Conservation (phyloP, 352 stramenopile genomes). For the Phytopythium chamaehyphon region DNA sequence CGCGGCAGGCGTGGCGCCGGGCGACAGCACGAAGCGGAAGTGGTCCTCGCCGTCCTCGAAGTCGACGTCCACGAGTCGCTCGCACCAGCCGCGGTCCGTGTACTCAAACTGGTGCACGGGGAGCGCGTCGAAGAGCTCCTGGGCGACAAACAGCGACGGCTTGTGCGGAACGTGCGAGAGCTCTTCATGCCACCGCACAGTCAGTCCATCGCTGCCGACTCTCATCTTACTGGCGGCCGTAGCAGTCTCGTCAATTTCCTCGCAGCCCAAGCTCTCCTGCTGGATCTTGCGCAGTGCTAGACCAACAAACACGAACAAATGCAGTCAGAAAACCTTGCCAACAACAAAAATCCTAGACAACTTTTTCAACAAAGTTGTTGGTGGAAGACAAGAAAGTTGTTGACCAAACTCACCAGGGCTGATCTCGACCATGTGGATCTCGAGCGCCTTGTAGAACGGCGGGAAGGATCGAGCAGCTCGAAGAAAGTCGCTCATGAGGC, state of each 20-base stretch:
- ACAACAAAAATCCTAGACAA: too few species aligned
- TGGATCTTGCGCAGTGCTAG: conserved; percentile 87
- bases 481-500: conserved; percentile 93
- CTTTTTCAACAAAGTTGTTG: too few species aligned
- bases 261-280: conserved; percentile 72
- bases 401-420: conserved; percentile 47
- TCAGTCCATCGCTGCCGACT: conserved; percentile 43
- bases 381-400: too few species aligned
- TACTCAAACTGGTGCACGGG: conserved; percentile 96
- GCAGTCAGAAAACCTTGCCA: too few species aligned
- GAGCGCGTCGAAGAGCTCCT: conserved; percentile 95
- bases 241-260: conserved; percentile 26
- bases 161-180: conserved; percentile 69
- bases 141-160: conserved; percentile 87
- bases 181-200: conserved; percentile 86
- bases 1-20: conserved; percentile 87
- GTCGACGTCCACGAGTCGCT: conserved; percentile 92
- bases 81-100: conserved; percentile 89
- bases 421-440: conserved; percentile 92
- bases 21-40: conserved; percentile 93
- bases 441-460: conserved; percentile 77
- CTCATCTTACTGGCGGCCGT: conserved; percentile 40
- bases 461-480: conserved; percentile 86
- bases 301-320: conserved; percentile 4
- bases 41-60: conserved; percentile 78